Evolutionary conservation across 805 yeast genomes (phyloP).

Genomic region (Candida palmyrensis): DNA sequence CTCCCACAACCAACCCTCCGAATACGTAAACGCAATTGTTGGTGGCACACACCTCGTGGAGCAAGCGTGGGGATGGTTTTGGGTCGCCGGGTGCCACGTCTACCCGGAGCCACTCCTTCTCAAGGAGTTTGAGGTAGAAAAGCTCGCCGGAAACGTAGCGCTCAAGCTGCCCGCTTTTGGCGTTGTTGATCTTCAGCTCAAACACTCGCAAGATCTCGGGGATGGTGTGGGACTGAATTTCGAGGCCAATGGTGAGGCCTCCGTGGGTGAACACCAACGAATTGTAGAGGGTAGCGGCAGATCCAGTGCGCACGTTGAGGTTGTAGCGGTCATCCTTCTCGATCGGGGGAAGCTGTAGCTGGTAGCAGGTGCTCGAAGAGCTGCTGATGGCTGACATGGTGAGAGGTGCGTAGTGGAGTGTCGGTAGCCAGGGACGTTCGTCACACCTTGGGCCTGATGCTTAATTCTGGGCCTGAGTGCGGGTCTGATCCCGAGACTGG

Average conservation of each 20-base stretch:
- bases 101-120: constrained; percentile 52
- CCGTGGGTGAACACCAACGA: constrained; percentile 63
- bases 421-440: too few species aligned
- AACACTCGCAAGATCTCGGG: constrained; percentile 36
- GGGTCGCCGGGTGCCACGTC: constrained; percentile 15
- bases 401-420: too few species aligned
- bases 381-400: constrained; percentile 57
- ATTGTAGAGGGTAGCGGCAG: constrained; percentile 51
- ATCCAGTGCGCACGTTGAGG: constrained; percentile 63
- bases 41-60: constrained; percentile 51
- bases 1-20: constrained; percentile 61
- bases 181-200: constrained; percentile 22
- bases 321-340: constrained; percentile 51
- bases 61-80: constrained; percentile 46
- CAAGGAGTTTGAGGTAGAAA: constrained; percentile 55
- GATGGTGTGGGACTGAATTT: constrained; percentile 33
- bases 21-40: constrained; percentile 50
- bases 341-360: constrained; percentile 48
- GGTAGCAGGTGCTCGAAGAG: constrained; percentile 57
- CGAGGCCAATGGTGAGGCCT: constrained; percentile 60
- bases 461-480: too few species aligned
- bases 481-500: too few species aligned
- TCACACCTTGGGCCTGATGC: too few species aligned
- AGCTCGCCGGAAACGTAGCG: constrained; percentile 57
- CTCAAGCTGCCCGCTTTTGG: constrained; percentile 18